Percentiles rank a stretch among this genome's conserved stretches.
phyloP scores from a whole-genome alignment of 306 rosid species.

The Malus asiatica region DNA sequence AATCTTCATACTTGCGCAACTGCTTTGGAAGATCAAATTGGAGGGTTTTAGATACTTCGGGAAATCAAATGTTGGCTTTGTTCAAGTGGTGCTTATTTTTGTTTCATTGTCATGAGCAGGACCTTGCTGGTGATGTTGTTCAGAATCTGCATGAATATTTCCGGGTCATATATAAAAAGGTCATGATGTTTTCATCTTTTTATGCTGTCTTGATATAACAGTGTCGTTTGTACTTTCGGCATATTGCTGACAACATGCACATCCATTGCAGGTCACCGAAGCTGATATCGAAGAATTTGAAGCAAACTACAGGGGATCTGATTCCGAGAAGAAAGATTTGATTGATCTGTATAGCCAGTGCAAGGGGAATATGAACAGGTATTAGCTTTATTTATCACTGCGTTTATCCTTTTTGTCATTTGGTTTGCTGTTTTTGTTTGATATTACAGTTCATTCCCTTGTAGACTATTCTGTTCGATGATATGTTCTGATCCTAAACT shows the following conservation, averaged over 20 bases:
- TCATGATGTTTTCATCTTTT: slow-evolving; percentile 13
- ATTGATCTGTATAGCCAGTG: slow-evolving; percentile 50
- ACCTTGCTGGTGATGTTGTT: slow-evolving; percentile 68
- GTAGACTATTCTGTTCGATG: slow-evolving; percentile 92
- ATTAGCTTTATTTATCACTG: slow-evolving; percentile 27
- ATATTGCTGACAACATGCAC: neutral
- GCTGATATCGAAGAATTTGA: slow-evolving; percentile 85
- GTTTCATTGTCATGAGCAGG: slow-evolving; percentile 43
- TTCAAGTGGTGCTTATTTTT: neutral
- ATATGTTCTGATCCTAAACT: slow-evolving; percentile 86
- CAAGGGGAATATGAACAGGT: slow-evolving; percentile 88
- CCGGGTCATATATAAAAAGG: slow-evolving; percentile 64
- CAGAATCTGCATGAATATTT: slow-evolving; percentile 54
- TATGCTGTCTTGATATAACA: neutral
- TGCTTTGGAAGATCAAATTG: neutral
- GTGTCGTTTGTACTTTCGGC: neutral
- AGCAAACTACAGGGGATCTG: slow-evolving; percentile 79
- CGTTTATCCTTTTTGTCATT: neutral
- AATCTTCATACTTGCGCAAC: neutral
- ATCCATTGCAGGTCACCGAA: slow-evolving; percentile 58
- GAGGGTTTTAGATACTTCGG: neutral
- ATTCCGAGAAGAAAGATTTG: slow-evolving; percentile 74
- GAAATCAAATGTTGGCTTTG: neutral
- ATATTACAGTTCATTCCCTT: slow-evolving; percentile 4
- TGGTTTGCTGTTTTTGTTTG: slow-evolving; percentile 14